These are phyloP conservation scores for Clonostachys rosea DNA, from an alignment of 2,329 filamentous ascomycete genomes.

Conservation along the genomic window DNA sequence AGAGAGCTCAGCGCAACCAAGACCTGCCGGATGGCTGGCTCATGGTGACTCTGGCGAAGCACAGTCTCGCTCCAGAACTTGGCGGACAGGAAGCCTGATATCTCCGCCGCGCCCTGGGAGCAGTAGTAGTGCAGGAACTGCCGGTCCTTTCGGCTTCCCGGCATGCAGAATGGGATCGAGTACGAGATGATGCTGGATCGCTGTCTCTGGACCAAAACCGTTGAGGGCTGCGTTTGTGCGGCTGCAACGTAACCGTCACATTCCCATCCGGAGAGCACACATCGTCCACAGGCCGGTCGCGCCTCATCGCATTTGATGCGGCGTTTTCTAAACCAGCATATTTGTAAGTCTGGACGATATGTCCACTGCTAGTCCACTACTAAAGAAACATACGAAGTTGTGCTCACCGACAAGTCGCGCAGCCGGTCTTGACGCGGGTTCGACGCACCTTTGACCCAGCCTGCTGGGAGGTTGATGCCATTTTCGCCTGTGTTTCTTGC, in stretches of 20 bases:
- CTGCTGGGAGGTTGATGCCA: too few relatives aligned
- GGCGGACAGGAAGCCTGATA: conserved; percentile 5
- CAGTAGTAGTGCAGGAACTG: conserved; percentile 9
- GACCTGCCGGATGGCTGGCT: conserved; percentile 6
- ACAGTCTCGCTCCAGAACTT: conserved; percentile 7
- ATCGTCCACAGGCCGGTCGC: background rate
- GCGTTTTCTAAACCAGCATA: conserved; percentile 9
- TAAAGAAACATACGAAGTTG: too few relatives aligned
- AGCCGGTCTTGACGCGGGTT: too few relatives aligned
- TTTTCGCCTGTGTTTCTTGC: too few relatives aligned
- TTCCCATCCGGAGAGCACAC: background rate
- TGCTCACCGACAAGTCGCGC: too few relatives aligned
- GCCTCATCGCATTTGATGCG: background rate
- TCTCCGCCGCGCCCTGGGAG: conserved; percentile 3
- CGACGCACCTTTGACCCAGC: too few relatives aligned
- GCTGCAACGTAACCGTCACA: background rate
- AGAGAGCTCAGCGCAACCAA: conserved; percentile 7
- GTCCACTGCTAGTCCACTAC: too few relatives aligned
- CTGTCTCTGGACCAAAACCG: too few relatives aligned
- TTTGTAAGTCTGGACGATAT: too few relatives aligned
- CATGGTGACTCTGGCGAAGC: conserved; percentile 5
- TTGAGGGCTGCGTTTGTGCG: too few relatives aligned
- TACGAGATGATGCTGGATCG: background rate
- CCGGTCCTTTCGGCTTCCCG: conserved; percentile 8
- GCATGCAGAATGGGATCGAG: conserved; percentile 7